Evolutionary conservation across 2,329 filamentous ascomycete species (phyloP).

Genomic region (Pseudocercospora crystallina): DNA sequence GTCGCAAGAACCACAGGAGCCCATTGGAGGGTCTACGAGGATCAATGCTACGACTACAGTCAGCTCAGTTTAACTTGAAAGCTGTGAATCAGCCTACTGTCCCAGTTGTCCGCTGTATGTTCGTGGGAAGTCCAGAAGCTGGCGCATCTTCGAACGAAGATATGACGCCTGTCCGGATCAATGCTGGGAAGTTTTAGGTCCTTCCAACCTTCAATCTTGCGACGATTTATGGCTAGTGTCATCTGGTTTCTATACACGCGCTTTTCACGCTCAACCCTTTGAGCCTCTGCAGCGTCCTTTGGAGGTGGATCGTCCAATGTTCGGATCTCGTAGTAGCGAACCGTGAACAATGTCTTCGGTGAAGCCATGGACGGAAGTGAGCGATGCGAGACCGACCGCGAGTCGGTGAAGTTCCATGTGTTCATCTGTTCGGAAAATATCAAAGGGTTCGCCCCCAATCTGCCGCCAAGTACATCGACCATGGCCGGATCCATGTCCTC

Average conservation of each 20-base stretch:
- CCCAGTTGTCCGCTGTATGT: conserved; percentile 1
- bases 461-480: conserved; percentile 23
- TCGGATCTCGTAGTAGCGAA: conserved; percentile 28
- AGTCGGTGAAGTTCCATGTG: conserved; percentile 28
- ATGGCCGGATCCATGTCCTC: conserved; percentile 27
- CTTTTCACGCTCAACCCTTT: not conserved
- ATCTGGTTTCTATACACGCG: conserved; percentile 11
- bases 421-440: conserved; percentile 30
- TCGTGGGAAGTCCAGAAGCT: conserved; percentile 25
- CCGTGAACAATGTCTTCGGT: conserved; percentile 20
- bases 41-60: conserved; percentile 12
- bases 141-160: conserved; percentile 23
- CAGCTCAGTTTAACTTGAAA: not conserved
- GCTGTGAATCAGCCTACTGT: conserved; percentile 4
- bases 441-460: conserved; percentile 23
- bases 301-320: conserved; percentile 14
- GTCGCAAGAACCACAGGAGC: conserved; percentile 13
- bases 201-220: conserved; percentile 24
- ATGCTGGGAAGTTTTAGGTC: conserved; percentile 21
- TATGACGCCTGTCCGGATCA: conserved; percentile 16
- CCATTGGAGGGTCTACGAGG: conserved; percentile 19
- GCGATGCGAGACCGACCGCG: conserved; percentile 21
- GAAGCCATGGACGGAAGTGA: conserved; percentile 22
- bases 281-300: conserved; percentile 2
- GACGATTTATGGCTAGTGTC: conserved; percentile 25